Conservation (phyloP, 768 basidiomycete species). For the Pholiota conissans region DNA sequence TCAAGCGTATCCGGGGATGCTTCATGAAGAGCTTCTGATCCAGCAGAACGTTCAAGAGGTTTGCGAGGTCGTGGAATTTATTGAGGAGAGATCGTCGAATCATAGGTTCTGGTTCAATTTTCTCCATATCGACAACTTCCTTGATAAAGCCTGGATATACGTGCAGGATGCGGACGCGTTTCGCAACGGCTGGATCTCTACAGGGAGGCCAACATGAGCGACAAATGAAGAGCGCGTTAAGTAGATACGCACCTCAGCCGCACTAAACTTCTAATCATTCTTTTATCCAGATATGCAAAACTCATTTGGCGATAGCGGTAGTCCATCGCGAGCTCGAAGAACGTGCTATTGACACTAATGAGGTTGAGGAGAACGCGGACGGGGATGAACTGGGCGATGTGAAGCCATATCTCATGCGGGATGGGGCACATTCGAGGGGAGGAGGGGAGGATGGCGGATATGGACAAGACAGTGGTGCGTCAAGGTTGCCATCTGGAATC, state of each 20-base stretch:
- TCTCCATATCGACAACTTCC: conserved; percentile 33
- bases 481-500: conserved; percentile 11
- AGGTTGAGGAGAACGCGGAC: conserved; percentile 32
- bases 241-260: conserved; percentile 34
- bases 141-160: conserved; percentile 50
- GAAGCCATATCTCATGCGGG: conserved; percentile 37
- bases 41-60: conserved; percentile 30
- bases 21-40: conserved; percentile 28
- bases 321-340: conserved; percentile 45
- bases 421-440: conserved; percentile 18
- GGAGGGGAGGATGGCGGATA: conserved; percentile 7
- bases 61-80: conserved; percentile 33
- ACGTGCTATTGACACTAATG: conserved; percentile 35
- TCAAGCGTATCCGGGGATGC: conserved; percentile 26
- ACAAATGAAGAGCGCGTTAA: neutral
- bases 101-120: conserved; percentile 9
- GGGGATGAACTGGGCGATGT: conserved; percentile 35
- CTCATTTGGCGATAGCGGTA: conserved; percentile 48
- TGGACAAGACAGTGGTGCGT: conserved; percentile 1
- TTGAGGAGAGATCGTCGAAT: conserved; percentile 27
- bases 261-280: conserved; percentile 40
- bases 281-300: conserved; percentile 47
- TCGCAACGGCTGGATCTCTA: conserved; percentile 49
- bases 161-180: conserved; percentile 47
- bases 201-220: neutral